Percentiles rank a stretch among this genome's conserved stretches.
Evolutionary conservation across 139 green algal genomes (phyloP).

Genomic region (Picochlorum sp.): DNA sequence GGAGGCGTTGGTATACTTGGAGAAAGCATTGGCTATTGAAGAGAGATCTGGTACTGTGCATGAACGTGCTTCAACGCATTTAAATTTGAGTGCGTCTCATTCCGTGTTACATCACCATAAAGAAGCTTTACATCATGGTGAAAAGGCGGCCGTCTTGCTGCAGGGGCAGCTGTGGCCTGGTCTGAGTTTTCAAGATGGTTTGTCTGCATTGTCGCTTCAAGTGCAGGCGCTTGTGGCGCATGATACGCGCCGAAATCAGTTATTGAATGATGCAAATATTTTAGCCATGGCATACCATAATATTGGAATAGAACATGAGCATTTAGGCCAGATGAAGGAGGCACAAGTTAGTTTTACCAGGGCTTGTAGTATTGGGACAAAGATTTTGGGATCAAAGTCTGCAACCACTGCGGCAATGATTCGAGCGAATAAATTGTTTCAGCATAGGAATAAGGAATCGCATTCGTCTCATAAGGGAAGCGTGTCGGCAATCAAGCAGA

Average conservation of each 20-base stretch:
- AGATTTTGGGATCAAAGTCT: conserved; percentile 11
- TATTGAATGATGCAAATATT: conserved; percentile 17
- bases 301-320: conserved; percentile 28
- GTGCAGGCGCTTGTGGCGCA: neutral
- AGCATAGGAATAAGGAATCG: neutral
- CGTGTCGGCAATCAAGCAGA: too few relatives aligned
- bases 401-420: conserved; percentile 4
- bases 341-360: conserved; percentile 25
- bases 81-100: conserved; percentile 31
- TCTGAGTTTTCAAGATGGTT: conserved; percentile 12
- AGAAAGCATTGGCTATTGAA: conserved; percentile 23
- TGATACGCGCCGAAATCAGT: neutral
- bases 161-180: conserved; percentile 17
- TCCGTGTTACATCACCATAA: conserved; percentile 14
- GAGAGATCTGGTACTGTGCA: conserved; percentile 13
- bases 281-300: conserved; percentile 39
- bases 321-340: conserved; percentile 18
- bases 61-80: conserved; percentile 19
- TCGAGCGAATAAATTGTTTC: conserved; percentile 4
- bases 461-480: neutral
- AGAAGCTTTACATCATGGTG: conserved; percentile 26
- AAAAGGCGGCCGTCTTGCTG: conserved; percentile 28
- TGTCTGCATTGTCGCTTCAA: neutral
- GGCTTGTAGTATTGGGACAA: conserved; percentile 1
- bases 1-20: conserved; percentile 23